Percentiles rank a stretch among this genome's conserved stretches.
These are phyloP conservation scores for Geranium brycei DNA, from an alignment of 345 rosid species.

Conservation along the genomic window DNA sequence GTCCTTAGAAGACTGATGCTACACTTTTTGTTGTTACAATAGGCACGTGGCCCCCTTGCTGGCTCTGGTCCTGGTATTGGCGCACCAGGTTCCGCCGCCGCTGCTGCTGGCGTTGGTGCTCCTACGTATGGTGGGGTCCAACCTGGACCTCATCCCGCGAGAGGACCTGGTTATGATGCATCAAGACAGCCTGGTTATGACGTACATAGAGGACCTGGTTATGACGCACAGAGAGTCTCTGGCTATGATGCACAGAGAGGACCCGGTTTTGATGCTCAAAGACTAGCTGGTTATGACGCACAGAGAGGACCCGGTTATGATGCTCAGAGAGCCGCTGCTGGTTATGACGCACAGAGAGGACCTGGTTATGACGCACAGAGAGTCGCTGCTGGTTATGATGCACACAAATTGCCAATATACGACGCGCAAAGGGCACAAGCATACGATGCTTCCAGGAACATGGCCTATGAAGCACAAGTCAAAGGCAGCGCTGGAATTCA, in stretches of 20 bases:
- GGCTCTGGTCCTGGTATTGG: slow-evolving; percentile 8
- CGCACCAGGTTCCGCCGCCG: slow-evolving; percentile 8
- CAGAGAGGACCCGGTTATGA: slow-evolving; percentile 29
- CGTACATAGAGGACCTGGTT: slow-evolving; percentile 16
- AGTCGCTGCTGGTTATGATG: slow-evolving; percentile 19
- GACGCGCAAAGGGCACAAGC: slow-evolving; percentile 19
- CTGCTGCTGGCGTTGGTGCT: slow-evolving; percentile 20
- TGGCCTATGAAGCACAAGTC: slow-evolving; percentile 28
- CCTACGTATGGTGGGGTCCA: slow-evolving; percentile 47
- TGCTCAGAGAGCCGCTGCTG: slow-evolving; percentile 15
- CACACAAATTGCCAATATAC: slow-evolving; percentile 11
- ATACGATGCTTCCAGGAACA: slow-evolving; percentile 18
- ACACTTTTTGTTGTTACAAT: neutral
- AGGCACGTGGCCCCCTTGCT: slow-evolving; percentile 9
- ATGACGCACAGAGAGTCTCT: slow-evolving; percentile 18
- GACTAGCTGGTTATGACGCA: slow-evolving; percentile 9
- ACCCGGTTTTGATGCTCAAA: slow-evolving; percentile 23
- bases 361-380: slow-evolving; percentile 20
- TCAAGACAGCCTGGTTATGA: slow-evolving; percentile 19
- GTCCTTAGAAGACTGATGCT: neutral
- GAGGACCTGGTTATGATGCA: slow-evolving; percentile 23
- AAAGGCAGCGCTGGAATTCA: slow-evolving; percentile 28
- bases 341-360: slow-evolving; percentile 17
- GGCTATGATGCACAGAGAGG: slow-evolving; percentile 25
- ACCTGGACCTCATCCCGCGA: slow-evolving; percentile 35